Evolutionary conservation across 345 rosid species (phyloP).

Genomic region (Streptanthus diversifolius): DNA sequence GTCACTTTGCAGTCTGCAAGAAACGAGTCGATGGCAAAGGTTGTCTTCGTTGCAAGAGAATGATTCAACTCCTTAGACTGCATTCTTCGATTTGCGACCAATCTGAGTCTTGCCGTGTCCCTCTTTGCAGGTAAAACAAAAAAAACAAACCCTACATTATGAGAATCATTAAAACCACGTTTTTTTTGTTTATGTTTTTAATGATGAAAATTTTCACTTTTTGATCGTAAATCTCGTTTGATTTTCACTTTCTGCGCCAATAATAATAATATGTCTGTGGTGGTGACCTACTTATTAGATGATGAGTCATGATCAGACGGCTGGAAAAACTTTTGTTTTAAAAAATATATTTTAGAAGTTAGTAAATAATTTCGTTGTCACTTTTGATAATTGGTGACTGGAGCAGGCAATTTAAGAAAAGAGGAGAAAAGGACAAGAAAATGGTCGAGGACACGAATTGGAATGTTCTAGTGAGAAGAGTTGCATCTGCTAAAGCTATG

Average conservation of each 20-base stretch:
- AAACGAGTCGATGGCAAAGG: conserved; percentile 56
- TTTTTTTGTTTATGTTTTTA: not conserved
- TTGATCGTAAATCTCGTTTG: not conserved
- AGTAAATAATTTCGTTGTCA: conserved; percentile 7
- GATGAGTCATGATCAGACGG: conserved; percentile 25
- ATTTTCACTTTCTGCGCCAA: conserved; percentile 28
- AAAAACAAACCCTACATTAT: not conserved
- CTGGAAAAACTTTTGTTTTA: not conserved
- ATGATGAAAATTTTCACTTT: not conserved
- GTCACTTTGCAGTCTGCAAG: conserved; percentile 66
- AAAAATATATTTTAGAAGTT: not conserved
- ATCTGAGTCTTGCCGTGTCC: conserved; percentile 64
- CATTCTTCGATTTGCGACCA: conserved; percentile 76
- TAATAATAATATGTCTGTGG: not conserved
- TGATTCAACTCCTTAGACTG: conserved; percentile 89
- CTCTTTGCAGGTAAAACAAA: conserved; percentile 91
- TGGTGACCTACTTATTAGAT: conserved; percentile 31
- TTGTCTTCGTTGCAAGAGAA: conserved; percentile 70
- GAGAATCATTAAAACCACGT: not conserved
- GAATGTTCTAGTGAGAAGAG: conserved; percentile 74
- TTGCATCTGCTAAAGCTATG: conserved; percentile 67
- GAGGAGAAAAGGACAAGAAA: conserved; percentile 44
- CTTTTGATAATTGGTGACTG: not conserved
- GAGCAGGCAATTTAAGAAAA: conserved; percentile 73
- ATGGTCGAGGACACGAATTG: conserved; percentile 51